Evolutionary conservation across 108 stramenopile species (phyloP), one percentile per base, ranked within the genome.

Genomic region (Nitzschia sp.): DNA sequence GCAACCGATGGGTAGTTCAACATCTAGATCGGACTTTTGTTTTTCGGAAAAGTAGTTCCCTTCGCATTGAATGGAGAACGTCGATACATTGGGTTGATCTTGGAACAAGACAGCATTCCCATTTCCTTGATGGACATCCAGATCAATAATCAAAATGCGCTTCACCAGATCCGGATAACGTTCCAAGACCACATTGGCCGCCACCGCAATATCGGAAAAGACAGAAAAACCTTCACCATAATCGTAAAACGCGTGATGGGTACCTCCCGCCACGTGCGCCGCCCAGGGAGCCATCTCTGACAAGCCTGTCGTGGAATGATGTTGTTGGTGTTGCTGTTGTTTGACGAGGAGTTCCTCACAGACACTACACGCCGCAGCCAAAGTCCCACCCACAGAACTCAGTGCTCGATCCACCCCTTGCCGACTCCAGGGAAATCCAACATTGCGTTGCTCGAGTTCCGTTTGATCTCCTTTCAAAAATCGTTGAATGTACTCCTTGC

Each of bases 111-210:
- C 86, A 9, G 91, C 91, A 69, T 95, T 95, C 4, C 94, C 93
- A 77, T 97, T 97, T 2, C 96, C 96, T 73, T 97, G 96, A 75
- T 97, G 96, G 3, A 97, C 93, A 73, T 97, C 96, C 47, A 94
- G 56, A 77, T 97, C 96, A 31, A 97, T 58, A 45, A 97, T 85
- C 25, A 95, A 71, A 23, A 95, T 85, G 21, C 78, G 68, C 34
- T 72, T 57, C 27, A 90, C 71, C 15, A 75, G 17, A 22, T 71
- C 45, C 41, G 80, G 76, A 66, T 82, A 95, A 34, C 69, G 70
- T 71, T 82, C 56, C 50, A 91, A 66, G 0, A 90, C 66, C 11
- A 95, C 89, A 77, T 95, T 95, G 36, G 93, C 93, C 19, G 94
- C 92, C 11, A 95, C 91, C 8, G 94, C 96, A 47, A 95, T 92